These are phyloP conservation scores for Kernera saxatilis DNA, from an alignment of 345 rosid genomes.

Conservation along the genomic window DNA sequence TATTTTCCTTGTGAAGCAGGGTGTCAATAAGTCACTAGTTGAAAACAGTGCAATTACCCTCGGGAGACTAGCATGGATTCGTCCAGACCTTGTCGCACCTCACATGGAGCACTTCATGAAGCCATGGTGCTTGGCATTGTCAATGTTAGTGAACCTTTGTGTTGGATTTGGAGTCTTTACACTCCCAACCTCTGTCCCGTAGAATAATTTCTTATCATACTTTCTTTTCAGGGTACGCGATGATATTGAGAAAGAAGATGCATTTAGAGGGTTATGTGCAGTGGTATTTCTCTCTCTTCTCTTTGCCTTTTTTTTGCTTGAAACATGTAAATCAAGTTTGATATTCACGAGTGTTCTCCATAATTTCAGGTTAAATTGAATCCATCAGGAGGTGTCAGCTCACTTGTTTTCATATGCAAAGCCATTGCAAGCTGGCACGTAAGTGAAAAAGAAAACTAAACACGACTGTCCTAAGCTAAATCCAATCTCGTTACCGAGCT, in stretches of 20 bases:
- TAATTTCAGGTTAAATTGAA: constrained; percentile 68
- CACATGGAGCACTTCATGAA: constrained; percentile 99
- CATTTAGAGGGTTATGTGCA: constrained; percentile 95
- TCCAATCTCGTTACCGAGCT: not conserved
- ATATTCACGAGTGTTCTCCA: not conserved
- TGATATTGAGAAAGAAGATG: constrained; percentile 97
- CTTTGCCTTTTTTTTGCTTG: not conserved
- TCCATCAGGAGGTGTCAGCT: constrained; percentile 87
- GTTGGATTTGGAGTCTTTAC: not conserved
- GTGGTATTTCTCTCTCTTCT: constrained; percentile 44
- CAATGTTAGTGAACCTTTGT: constrained; percentile 50
- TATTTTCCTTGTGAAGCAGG: constrained; percentile 43
- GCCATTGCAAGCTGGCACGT: constrained; percentile 99
- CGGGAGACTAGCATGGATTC: constrained; percentile 97
- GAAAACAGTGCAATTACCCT: constrained; percentile 98
- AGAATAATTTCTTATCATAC: constrained; percentile 1
- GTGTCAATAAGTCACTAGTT: constrained; percentile 71
- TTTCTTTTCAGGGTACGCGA: constrained; percentile 72
- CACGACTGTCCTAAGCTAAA: not conserved
- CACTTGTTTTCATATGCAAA: constrained; percentile 80
- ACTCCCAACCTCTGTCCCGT: not conserved
- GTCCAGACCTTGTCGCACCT: constrained; percentile 94
- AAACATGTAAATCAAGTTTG: constrained; percentile 9
- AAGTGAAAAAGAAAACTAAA: constrained; percentile 27
- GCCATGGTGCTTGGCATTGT: constrained; percentile 89